These are phyloP conservation scores for Vaucheria bursata DNA, from an alignment of 352 stramenopile genomes.

Conservation along the genomic window DNA sequence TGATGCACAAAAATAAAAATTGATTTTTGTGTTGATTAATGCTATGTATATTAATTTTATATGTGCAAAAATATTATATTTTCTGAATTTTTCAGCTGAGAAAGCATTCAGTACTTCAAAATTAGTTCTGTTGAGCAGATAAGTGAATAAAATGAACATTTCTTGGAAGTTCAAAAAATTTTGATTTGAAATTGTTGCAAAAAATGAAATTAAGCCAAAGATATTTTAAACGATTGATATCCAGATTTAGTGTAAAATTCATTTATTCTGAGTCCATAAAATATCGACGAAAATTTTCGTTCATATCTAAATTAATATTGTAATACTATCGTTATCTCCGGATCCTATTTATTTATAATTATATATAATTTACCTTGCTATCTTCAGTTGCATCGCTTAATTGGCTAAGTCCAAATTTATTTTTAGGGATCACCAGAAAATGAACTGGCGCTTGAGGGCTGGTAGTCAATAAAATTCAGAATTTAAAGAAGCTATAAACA, in stretches of 20 bases:
- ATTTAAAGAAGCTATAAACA: too few species aligned
- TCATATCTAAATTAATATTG: neutral
- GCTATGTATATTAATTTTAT: too few species aligned
- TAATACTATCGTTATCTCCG: neutral
- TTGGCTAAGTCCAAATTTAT: conserved; percentile 85
- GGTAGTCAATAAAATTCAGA: too few species aligned
- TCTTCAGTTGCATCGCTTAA: conserved; percentile 75
- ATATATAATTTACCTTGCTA: conserved; percentile 60
- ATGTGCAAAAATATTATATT: too few species aligned
- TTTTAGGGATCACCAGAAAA: conserved; percentile 94
- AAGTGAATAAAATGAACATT: too few species aligned
- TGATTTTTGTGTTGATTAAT: too few species aligned
- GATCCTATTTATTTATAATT: neutral
- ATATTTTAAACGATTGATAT: neutral
- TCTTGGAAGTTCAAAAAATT: too few species aligned
- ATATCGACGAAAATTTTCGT: neutral
- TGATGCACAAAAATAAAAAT: too few species aligned
- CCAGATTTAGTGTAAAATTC: neutral
- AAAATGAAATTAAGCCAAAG: neutral
- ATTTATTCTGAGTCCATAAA: neutral
- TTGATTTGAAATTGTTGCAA: neutral
- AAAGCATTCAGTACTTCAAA: too few species aligned
- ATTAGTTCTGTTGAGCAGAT: too few species aligned
- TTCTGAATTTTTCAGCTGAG: too few species aligned
- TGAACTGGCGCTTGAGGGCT: conserved; percentile 86